phyloP scores from a whole-genome alignment of 108 stramenopile species.

The Cyclotella distinguenda region DNA sequence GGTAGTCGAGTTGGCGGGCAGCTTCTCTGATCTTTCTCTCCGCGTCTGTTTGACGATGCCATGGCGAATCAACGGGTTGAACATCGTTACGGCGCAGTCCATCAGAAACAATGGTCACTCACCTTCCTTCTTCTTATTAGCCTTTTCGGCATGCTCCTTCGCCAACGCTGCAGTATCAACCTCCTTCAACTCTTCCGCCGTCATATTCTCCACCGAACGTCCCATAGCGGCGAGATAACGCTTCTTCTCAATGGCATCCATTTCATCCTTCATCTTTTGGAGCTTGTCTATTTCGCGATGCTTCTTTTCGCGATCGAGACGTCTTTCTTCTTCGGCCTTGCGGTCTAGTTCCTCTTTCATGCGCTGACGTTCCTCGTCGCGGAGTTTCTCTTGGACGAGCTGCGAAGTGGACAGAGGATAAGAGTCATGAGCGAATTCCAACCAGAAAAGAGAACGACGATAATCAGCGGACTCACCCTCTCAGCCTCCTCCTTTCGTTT shows the following conservation, averaged over 20 bases:
- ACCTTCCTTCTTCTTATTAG: conserved; percentile 87
- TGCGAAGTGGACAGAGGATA: too few relatives aligned
- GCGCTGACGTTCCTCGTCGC: conserved; percentile 61
- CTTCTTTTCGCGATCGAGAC: conserved; percentile 77
- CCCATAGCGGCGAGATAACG: conserved; percentile 75
- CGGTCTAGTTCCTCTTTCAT: conserved; percentile 77
- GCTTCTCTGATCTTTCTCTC: conserved; percentile 85
- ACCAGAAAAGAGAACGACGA: too few relatives aligned
- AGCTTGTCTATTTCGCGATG: conserved; percentile 87
- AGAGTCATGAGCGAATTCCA: too few relatives aligned
- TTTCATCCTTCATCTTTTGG: conserved; percentile 86
- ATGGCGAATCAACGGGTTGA: background rate
- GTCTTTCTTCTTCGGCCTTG: conserved; percentile 83
- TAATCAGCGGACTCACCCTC: too few relatives aligned
- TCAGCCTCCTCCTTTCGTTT: conserved; percentile 92
- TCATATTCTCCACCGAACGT: conserved; percentile 85
- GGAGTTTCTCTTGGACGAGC: conserved; percentile 72
- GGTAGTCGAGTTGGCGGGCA: conserved; percentile 88
- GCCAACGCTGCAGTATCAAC: conserved; percentile 74
- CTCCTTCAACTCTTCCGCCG: conserved; percentile 66
- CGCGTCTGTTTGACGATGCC: conserved; percentile 43
- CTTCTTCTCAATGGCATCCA: conserved; percentile 85
- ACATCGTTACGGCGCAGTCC: background rate
- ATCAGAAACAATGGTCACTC: background rate
- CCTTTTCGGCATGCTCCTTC: conserved; percentile 82